These are phyloP conservation scores for Flammula alnicola DNA, from an alignment of 1,284 basidiomycete genomes.

Conservation along the genomic window DNA sequence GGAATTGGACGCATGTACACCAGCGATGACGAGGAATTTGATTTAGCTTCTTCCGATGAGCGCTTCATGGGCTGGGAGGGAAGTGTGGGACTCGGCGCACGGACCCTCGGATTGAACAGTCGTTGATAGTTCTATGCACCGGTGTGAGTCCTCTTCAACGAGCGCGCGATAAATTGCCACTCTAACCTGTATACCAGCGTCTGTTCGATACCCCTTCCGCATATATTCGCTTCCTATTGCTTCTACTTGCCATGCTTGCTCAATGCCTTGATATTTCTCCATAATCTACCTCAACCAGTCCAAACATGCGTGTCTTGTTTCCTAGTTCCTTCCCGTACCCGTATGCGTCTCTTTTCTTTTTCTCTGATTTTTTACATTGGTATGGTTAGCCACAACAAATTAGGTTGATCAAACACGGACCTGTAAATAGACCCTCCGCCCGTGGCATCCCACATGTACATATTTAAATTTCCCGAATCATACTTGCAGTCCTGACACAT, in stretches of 20 bases:
- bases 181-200: slow-evolving; percentile 25
- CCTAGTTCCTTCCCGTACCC: slow-evolving; percentile 13
- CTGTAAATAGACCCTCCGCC: slow-evolving; percentile 13
- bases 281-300: slow-evolving; percentile 11
- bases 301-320: slow-evolving; percentile 13
- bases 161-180: slow-evolving; percentile 2
- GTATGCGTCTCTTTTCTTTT: slow-evolving; percentile 6
- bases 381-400: slow-evolving; percentile 11
- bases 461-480: slow-evolving; percentile 1
- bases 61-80: slow-evolving; percentile 81
- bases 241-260: slow-evolving; percentile 1
- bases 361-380: slow-evolving; percentile 9
- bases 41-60: slow-evolving; percentile 43
- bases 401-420: slow-evolving; percentile 13
- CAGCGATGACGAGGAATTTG: slow-evolving; percentile 47
- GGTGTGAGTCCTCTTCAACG: slow-evolving; percentile 16
- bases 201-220: slow-evolving; percentile 20
- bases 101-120: slow-evolving; percentile 65
- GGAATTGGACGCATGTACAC: slow-evolving; percentile 59
- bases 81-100: slow-evolving; percentile 71
- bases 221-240: neutral
- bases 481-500: no score
- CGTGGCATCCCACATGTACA: slow-evolving; percentile 7
- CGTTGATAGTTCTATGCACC: slow-evolving; percentile 20
- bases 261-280: slow-evolving; percentile 7